Conservation (phyloP, 2,329 filamentous ascomycete species). For the Tolypocladium endophyticum region DNA sequence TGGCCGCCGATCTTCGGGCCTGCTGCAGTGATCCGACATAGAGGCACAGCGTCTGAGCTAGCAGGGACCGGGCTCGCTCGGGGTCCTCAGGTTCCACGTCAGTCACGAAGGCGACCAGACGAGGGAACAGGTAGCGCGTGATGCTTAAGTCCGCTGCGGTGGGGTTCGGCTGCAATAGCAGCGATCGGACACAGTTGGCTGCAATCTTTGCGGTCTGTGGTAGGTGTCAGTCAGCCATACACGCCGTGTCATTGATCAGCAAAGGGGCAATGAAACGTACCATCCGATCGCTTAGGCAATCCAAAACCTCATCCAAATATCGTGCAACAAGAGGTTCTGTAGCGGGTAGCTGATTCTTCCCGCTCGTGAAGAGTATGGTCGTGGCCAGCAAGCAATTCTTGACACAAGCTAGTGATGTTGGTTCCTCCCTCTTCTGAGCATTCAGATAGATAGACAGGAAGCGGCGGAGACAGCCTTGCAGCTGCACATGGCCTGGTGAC, state of each 20-base stretch:
- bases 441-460: conserved; percentile 73
- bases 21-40: conserved; percentile 45
- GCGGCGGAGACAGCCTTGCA: conserved; percentile 71
- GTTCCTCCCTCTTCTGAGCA: conserved; percentile 62
- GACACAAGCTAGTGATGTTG: conserved; percentile 74
- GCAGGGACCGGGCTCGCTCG: conserved; percentile 59
- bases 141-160: conserved; percentile 62
- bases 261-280: conserved; percentile 27
- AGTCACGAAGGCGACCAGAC: conserved; percentile 65
- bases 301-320: conserved; percentile 71
- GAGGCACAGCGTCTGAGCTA: conserved; percentile 66
- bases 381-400: conserved; percentile 86
- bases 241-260: not conserved
- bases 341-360: conserved; percentile 61
- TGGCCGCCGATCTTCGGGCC: conserved; percentile 45
- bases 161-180: conserved; percentile 57
- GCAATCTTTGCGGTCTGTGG: conserved; percentile 73
- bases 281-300: conserved; percentile 72
- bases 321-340: conserved; percentile 64
- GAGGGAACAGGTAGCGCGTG: conserved; percentile 62
- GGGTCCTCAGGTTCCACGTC: conserved; percentile 65
- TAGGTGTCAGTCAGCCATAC: not conserved
- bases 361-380: conserved; percentile 80
- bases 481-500: conserved; percentile 52
- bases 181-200: conserved; percentile 76